Evolutionary conservation across 441 rosid genomes (phyloP), one percentile per base, ranked within the genome.

Genomic region (Syzygium syzygioides): DNA sequence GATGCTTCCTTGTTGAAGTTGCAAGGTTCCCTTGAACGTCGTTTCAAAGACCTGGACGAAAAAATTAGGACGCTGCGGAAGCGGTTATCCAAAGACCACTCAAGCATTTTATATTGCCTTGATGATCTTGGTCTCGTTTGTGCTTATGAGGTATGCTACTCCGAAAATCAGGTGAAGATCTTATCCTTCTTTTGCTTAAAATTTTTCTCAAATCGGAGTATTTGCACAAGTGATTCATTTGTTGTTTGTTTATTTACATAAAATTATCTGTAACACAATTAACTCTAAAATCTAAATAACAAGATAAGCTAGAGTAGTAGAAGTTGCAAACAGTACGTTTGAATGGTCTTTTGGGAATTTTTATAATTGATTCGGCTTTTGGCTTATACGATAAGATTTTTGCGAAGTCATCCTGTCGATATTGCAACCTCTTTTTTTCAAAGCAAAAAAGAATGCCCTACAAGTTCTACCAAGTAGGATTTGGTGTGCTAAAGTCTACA

Each of bases 71-170:
- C 89, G 53, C 87, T 92, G 86, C 92, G 89, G 88, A 93, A 90
- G 92, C 94, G 91, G 68, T 84, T 97, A 85, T 95, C 93, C 87
- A 91, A 79, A 89, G 94, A 95, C 90, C 89, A 91, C 85, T 90
- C 94, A 28, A 95, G 95, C 90, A 94, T 97, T 90, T 88, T 95
- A 91, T 93, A 92, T 90, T 98, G 99, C 91, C 96, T 98, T 87
- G 96, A 96, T 88, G 95, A 95, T 91, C 96, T 98, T 79, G 99
- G 99, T 84, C 96, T 95, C 87, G 86, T 94, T 68, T 98, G 99
- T 91, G 96, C 99, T 66, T 92, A 93, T 86, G 95, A 96, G 98
- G 99, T 97, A 95, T 89, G 92, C 54, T 37, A 37, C 37, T 37
- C 37, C 37, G 37, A 37, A 37, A 37, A 4, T 37, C 37, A 37